Base-by-base conservation (phyloP, 805 yeast species). In the Candida rishiriensis region DNA sequence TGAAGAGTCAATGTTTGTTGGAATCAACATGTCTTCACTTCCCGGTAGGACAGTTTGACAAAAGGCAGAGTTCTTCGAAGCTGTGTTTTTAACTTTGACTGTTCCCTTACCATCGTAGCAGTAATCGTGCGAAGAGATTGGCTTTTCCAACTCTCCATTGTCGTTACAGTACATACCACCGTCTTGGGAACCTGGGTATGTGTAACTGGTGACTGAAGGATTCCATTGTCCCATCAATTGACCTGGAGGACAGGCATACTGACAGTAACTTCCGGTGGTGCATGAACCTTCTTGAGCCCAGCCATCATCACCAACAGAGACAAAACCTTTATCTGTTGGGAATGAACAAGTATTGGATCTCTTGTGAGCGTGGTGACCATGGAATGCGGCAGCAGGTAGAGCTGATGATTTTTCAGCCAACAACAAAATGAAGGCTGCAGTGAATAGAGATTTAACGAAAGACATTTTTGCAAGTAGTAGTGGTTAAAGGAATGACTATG, bases 11-110 rank as follows among this genome's bases (percentile, higher is more conserved):
- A 83, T 79, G 42, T 73, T 61, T 17, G 95, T 88, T 48, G 97
- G 97, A 52, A 89, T 88, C 61, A 88, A 72, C 96, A 88, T 88
- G 54, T 88, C 95, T 69, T 88, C 96, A 64, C 88, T 86, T 53
- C 97, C 97, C 18, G 97, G 97, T 45, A 89, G 72, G 7, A 89
- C 96, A 9, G 96, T 88, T 69, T 89, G 96, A 64, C 97, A 88
- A 65, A 88, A 80, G 8, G 96, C 90, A 51, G 88, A 89, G 46
- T 75, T 69, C 5, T 67, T 48, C 35, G 72, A 72, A 14, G 84
- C 81, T 10, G 62, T 55, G 70, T 87, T 87, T 44, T 70, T 57
- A 18, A 64, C 68, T 29, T 63, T 55, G n/a, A 87, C 81, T 14
- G 91, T 78, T 31, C 88, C 91, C 51, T 78, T 76, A 44, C 96